Evolutionary conservation across 1,139 yeast genomes (phyloP).

Genomic region (Wickerhamiella pararugosa): DNA sequence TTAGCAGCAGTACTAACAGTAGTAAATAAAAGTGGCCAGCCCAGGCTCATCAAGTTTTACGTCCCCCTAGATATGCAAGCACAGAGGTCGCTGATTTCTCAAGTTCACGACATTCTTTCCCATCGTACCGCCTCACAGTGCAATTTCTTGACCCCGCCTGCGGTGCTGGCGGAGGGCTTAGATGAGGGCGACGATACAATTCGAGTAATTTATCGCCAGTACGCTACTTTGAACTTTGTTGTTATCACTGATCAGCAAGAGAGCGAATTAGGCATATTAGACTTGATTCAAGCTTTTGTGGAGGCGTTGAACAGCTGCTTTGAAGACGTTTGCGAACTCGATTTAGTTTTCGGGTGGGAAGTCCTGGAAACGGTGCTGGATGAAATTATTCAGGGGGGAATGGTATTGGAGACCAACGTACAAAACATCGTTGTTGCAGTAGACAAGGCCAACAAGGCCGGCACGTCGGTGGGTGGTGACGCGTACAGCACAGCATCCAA

Average conservation of each 20-base stretch:
- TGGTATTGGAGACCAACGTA: constrained; percentile 94
- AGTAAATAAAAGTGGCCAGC: constrained; percentile 78
- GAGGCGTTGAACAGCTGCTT: constrained; percentile 89
- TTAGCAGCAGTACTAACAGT: too few species aligned
- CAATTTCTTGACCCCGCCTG: constrained; percentile 69
- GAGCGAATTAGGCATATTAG: constrained; percentile 83
- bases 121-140: constrained; percentile 60
- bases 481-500: constrained; percentile 13
- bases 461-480: constrained; percentile 12
- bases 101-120: constrained; percentile 56
- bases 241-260: constrained; percentile 94
- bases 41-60: constrained; percentile 81
- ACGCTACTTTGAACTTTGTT: constrained; percentile 88
- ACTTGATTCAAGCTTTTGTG: constrained; percentile 90
- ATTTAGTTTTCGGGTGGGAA: constrained; percentile 94
- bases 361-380: constrained; percentile 72
- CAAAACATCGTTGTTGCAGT: constrained; percentile 61
- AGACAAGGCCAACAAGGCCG: constrained; percentile 28
- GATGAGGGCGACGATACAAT: constrained; percentile 59
- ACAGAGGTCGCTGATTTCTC: constrained; percentile 57
- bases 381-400: constrained; percentile 92
- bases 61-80: constrained; percentile 75
- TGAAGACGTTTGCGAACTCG: constrained; percentile 87
- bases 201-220: constrained; percentile 82
- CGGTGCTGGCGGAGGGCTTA: constrained; percentile 33